phyloP scores from a whole-genome alignment of 176 grass and related monocot genomes.

The Guadua angustifolia region DNA sequence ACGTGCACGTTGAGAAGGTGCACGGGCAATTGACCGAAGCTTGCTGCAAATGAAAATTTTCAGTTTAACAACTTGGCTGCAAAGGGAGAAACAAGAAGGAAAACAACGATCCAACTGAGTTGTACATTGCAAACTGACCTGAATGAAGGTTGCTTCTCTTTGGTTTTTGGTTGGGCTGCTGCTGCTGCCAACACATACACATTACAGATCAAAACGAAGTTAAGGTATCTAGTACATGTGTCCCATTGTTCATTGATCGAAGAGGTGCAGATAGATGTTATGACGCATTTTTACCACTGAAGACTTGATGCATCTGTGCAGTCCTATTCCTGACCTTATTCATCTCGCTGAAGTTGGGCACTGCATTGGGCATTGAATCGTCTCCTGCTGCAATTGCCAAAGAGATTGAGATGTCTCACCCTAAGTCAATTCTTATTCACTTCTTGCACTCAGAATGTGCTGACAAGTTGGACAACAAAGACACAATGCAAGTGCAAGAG shows the following conservation, averaged over 20 bases:
- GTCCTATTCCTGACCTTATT: constrained; percentile 51
- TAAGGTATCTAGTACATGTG: not conserved
- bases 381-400: constrained; percentile 44
- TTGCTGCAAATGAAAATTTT: constrained; percentile 59
- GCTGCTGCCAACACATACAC: constrained; percentile 1
- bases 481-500: not conserved
- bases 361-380: constrained; percentile 64
- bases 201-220: constrained; percentile 25
- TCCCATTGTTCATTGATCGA: constrained; percentile 3
- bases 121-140: constrained; percentile 47
- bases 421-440: not conserved
- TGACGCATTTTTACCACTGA: constrained; percentile 49
- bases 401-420: constrained; percentile 11
- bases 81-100: not conserved
- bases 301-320: constrained; percentile 53
- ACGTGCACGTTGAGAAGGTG: constrained; percentile 65
- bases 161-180: constrained; percentile 46
- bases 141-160: constrained; percentile 71
- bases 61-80: not conserved
- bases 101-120: not conserved
- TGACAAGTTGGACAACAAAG: not conserved
- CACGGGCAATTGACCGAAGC: constrained; percentile 50
- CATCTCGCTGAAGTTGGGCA: constrained; percentile 72
- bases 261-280: constrained; percentile 1
- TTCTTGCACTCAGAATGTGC: not conserved